A percentile compares a stretch with the other conserved stretches of the same genome.
Conservation (phyloP, 768 basidiomycete species). For the Podaxis mareebaensis region DNA sequence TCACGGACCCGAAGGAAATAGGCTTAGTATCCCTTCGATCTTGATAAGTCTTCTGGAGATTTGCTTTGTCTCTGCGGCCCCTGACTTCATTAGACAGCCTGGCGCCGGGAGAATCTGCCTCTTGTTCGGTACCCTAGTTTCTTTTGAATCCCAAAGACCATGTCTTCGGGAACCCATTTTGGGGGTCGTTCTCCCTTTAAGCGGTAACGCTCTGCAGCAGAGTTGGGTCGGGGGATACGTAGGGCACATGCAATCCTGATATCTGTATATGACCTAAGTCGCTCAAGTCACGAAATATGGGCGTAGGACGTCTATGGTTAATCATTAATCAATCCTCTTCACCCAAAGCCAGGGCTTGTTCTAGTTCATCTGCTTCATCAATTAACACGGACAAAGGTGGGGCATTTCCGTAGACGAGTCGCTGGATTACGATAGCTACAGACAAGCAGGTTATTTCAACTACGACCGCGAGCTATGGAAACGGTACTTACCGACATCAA, state of each 20-base stretch:
- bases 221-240: too few relatives aligned
- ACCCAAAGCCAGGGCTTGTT: slow-evolving; percentile 69
- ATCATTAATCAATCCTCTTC: slow-evolving; percentile 38
- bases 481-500: slow-evolving; percentile 65
- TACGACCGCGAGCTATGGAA: background rate
- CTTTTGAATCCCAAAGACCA: too few relatives aligned
- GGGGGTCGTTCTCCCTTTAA: too few relatives aligned
- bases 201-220: too few relatives aligned
- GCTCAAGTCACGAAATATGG: background rate
- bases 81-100: too few relatives aligned
- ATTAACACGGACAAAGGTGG: slow-evolving; percentile 54
- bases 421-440: slow-evolving; percentile 71
- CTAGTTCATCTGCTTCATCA: slow-evolving; percentile 70
- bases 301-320: background rate
- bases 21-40: too few relatives aligned
- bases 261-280: background rate
- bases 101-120: too few relatives aligned
- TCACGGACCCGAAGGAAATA: too few relatives aligned
- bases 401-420: slow-evolving; percentile 70
- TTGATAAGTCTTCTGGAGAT: too few relatives aligned
- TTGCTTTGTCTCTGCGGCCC: too few relatives aligned
- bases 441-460: background rate
- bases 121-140: too few relatives aligned
- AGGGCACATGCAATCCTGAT: background rate
- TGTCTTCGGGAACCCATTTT: too few relatives aligned